These are phyloP conservation scores for Rhodotorula mucilaginosa DNA, from an alignment of 1,284 basidiomycete species.

Conservation along the genomic window DNA sequence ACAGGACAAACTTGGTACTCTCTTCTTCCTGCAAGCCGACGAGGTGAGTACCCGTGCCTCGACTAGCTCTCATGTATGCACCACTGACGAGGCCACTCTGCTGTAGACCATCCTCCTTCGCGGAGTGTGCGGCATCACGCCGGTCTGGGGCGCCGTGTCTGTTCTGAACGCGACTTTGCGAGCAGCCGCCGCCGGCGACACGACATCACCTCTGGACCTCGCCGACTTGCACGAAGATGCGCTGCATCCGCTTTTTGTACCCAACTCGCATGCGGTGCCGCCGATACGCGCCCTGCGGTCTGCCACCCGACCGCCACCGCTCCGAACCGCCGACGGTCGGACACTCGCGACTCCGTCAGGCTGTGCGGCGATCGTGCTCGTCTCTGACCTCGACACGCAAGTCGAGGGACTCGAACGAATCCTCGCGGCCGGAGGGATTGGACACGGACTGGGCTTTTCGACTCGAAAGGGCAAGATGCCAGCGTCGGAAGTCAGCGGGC, in stretches of 20 bases:
- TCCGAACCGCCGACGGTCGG: slow-evolving; percentile 8
- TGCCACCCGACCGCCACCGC: slow-evolving; percentile 28
- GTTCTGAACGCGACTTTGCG: slow-evolving; percentile 23
- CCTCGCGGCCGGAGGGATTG: slow-evolving; percentile 59
- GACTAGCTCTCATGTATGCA: too few relatives aligned
- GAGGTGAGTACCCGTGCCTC: slow-evolving; percentile 27
- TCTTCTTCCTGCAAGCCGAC: slow-evolving; percentile 21
- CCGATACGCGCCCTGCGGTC: slow-evolving; percentile 51
- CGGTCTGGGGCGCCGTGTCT: slow-evolving; percentile 27
- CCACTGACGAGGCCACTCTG: too few relatives aligned
- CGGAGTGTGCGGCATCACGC: slow-evolving; percentile 28
- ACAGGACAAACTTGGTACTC: slow-evolving; percentile 2
- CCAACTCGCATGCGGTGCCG: slow-evolving; percentile 62
- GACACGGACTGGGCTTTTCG: slow-evolving; percentile 1
- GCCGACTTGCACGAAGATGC: background rate
- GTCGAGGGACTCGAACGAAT: slow-evolving; percentile 58
- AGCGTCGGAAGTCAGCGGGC: slow-evolving; percentile 51
- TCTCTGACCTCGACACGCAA: slow-evolving; percentile 59
- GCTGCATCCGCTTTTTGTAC: slow-evolving; percentile 24
- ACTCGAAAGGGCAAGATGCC: slow-evolving; percentile 49
- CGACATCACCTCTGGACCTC: background rate
- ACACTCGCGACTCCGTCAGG: slow-evolving; percentile 16
- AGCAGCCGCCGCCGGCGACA: background rate
- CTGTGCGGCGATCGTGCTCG: slow-evolving; percentile 54
- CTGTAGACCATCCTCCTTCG: slow-evolving; percentile 36